These are phyloP conservation scores for Purshia tridentata DNA, from an alignment of 306 rosid genomes.

Conservation along the genomic window DNA sequence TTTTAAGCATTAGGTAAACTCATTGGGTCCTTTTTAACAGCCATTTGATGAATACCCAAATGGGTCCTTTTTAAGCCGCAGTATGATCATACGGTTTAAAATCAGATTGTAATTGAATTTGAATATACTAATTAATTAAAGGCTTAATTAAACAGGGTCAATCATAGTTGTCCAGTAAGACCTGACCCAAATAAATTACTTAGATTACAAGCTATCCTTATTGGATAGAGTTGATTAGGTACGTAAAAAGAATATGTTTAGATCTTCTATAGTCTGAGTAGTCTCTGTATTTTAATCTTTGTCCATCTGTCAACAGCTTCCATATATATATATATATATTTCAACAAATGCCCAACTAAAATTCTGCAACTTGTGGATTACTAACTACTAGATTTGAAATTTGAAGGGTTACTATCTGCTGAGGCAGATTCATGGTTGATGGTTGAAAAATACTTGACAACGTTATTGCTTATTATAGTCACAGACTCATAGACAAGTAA, in stretches of 20 bases:
- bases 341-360: neutral
- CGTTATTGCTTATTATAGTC: neutral
- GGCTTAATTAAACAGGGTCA: constrained; percentile 4
- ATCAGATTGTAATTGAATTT: too few relatives aligned
- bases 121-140: neutral
- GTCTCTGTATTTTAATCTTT: constrained; percentile 1
- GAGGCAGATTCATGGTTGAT: neutral
- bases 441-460: neutral
- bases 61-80: too few relatives aligned
- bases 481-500: neutral
- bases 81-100: too few relatives aligned
- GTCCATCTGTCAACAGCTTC: constrained; percentile 15
- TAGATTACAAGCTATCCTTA: neutral
- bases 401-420: neutral
- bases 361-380: neutral
- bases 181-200: neutral
- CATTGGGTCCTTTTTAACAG: too few relatives aligned
- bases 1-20: too few relatives aligned
- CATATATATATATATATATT: too few relatives aligned
- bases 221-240: neutral
- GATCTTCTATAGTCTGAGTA: neutral
- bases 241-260: neutral
- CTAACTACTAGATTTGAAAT: neutral
- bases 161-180: neutral
- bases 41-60: too few relatives aligned